Evolutionary conservation across 176 grass and related monocot genomes (phyloP), one percentile per base, ranked within the genome.

Genomic region (Thinopyrum elongatum): DNA sequence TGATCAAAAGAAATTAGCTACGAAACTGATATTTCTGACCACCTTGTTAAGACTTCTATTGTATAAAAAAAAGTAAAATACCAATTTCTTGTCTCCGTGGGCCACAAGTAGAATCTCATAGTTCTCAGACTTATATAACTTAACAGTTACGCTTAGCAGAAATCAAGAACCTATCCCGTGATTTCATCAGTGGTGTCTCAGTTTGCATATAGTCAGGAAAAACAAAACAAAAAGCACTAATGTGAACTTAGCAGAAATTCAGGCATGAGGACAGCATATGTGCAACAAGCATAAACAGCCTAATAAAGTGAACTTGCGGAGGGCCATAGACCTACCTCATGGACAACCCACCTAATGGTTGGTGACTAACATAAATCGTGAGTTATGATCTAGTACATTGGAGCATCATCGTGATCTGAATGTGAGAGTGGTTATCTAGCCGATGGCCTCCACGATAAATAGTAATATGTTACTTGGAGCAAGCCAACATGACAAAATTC

Each of bases 221-320:
- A 17, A 6, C 22, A 35, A 17, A 38, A 59, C 49, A 53, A 3
- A 13, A 58, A 17, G 22, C 68, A 19, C 16, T 47, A 15, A 47
- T 47, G 12, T 14, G 44, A 15, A 47, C 44, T 47, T 47, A 15
- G 44, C 1, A 47, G 44, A 5, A 47, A 92, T 94, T 99, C 71
- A 41, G 87, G 96, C 92, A 92, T 99, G 85, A 99, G 90, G 84
- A 99, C 97, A 86, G 85, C 97, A 91, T 99, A 92, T 12, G 94
- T 99, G 89, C 90, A 82, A 44, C 97, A 96, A 84, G 97, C 97
- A 94, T 94, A 96, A 19, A 99, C 92, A 88, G 82, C 89, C 74
- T 86, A 19, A 16, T 16, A 53, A 19, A 6, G 16, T 53, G 16
- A 53, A 53, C 49, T 53, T 53, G 49, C 49, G 16, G 49, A 53